Evolutionary conservation across 2,329 filamentous ascomycete genomes (phyloP).

Genomic region (Trichophyton verrucosum): DNA sequence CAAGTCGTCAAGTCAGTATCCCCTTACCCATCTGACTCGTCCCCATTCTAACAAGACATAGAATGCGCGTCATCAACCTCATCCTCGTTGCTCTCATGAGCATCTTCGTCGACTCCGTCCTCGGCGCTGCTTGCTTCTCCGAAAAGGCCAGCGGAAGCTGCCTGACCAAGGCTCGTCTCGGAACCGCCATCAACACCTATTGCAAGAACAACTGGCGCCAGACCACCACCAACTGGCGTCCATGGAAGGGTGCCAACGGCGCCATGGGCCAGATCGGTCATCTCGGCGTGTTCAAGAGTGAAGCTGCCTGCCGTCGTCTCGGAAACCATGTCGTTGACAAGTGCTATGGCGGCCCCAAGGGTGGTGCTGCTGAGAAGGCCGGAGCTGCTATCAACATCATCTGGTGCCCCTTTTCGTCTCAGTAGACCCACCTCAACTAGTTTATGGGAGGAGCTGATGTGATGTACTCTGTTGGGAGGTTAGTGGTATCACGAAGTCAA

Average conservation of each 20-base stretch:
- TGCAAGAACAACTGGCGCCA: slow-evolving; percentile 1
- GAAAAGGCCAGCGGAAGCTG: not conserved
- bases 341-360: not conserved
- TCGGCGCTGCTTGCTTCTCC: slow-evolving; percentile 2
- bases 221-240: not conserved
- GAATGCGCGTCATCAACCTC: not conserved
- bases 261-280: not conserved
- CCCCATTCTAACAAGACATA: too few relatives aligned
- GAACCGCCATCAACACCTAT: not conserved
- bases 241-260: not conserved
- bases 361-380: not conserved
- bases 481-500: not conserved
- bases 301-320: not conserved
- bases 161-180: not conserved
- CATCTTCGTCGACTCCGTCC: not conserved
- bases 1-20: too few relatives aligned
- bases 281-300: not conserved
- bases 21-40: too few relatives aligned
- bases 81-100: slow-evolving; percentile 3
- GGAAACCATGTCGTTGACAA: not conserved
- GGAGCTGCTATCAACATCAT: slow-evolving; percentile 2
- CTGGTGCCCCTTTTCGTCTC: not conserved
- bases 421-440: not conserved
- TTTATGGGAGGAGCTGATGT: not conserved
- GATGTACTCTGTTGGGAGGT: not conserved